Percentiles rank a stretch among this genome's conserved stretches.
Evolutionary conservation across 805 yeast genomes (phyloP).

Genomic region (Hanseniaspora thailandica): DNA sequence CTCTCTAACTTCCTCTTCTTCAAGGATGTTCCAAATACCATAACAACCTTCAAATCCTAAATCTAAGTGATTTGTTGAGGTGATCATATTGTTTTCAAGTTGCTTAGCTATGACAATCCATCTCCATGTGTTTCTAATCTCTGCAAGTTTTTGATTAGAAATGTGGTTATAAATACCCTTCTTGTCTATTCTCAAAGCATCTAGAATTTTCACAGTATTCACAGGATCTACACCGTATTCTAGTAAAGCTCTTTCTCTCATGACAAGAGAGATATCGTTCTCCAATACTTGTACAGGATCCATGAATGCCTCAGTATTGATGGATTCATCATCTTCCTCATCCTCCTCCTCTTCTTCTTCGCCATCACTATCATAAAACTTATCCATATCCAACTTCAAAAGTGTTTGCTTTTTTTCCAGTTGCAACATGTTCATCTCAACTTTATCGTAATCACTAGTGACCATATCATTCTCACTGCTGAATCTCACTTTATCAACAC

Average conservation of each 20-base stretch:
- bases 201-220: slow-evolving; percentile 49
- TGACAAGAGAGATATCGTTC: slow-evolving; percentile 63
- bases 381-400: slow-evolving; percentile 22
- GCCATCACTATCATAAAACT: slow-evolving; percentile 18
- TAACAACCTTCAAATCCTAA: slow-evolving; percentile 78
- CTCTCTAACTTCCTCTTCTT: slow-evolving; percentile 26
- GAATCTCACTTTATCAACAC: slow-evolving; percentile 50
- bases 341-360: slow-evolving; percentile 21
- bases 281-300: slow-evolving; percentile 38
- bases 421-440: slow-evolving; percentile 24
- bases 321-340: slow-evolving; percentile 19
- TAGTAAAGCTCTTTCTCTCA: slow-evolving; percentile 55
- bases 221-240: slow-evolving; percentile 66
- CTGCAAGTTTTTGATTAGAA: slow-evolving; percentile 40
- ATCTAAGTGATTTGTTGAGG: slow-evolving; percentile 61
- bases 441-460: slow-evolving; percentile 34
- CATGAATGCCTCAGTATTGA: slow-evolving; percentile 19
- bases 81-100: slow-evolving; percentile 50
- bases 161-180: slow-evolving; percentile 2
- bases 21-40: slow-evolving; percentile 78
- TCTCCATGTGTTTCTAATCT: slow-evolving; percentile 72
- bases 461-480: slow-evolving; percentile 58
- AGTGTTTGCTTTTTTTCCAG: slow-evolving; percentile 20
- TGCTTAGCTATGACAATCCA: slow-evolving; percentile 72
- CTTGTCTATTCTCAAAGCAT: slow-evolving; percentile 30